Conservation (phyloP, 768 basidiomycete genomes). For the Termitomyces bulborhizus region DNA sequence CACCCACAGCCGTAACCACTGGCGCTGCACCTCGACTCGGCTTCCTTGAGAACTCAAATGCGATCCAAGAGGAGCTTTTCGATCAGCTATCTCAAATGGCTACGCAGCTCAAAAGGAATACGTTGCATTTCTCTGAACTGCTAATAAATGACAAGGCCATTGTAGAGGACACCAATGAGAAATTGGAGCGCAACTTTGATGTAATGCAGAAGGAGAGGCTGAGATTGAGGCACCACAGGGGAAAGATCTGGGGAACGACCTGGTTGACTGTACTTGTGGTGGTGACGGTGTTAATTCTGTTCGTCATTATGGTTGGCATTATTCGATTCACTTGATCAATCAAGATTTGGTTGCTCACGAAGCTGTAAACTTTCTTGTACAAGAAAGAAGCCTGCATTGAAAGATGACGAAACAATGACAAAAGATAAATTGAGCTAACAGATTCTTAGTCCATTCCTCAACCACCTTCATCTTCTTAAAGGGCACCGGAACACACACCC, state of each 20-base stretch:
- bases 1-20: slow-evolving; percentile 18
- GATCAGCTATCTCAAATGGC: slow-evolving; percentile 82
- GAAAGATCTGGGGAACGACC: slow-evolving; percentile 65
- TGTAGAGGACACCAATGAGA: slow-evolving; percentile 58
- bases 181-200: slow-evolving; percentile 68
- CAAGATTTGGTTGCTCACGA: neutral
- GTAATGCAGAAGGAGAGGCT: slow-evolving; percentile 61
- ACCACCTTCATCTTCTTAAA: slow-evolving; percentile 16
- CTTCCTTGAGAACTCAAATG: slow-evolving; percentile 47
- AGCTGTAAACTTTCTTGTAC: neutral
- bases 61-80: slow-evolving; percentile 69
- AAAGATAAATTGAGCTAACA: neutral
- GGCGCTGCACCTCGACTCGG: slow-evolving; percentile 24
- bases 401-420: neutral
- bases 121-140: slow-evolving; percentile 67
- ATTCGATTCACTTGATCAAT: slow-evolving; percentile 43
- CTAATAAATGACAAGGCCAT: slow-evolving; percentile 72
- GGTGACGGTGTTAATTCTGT: slow-evolving; percentile 60
- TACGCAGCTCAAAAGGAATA: slow-evolving; percentile 77
- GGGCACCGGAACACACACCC: slow-evolving; percentile 65
- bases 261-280: slow-evolving; percentile 41
- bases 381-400: neutral
- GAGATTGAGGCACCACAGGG: slow-evolving; percentile 53
- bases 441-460: neutral
- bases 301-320: slow-evolving; percentile 63